A percentile compares a stretch with the other conserved stretches of the same genome.
phyloP scores from a whole-genome alignment of 495 filamentous ascomycete species.

The Aspergillus diversus region DNA sequence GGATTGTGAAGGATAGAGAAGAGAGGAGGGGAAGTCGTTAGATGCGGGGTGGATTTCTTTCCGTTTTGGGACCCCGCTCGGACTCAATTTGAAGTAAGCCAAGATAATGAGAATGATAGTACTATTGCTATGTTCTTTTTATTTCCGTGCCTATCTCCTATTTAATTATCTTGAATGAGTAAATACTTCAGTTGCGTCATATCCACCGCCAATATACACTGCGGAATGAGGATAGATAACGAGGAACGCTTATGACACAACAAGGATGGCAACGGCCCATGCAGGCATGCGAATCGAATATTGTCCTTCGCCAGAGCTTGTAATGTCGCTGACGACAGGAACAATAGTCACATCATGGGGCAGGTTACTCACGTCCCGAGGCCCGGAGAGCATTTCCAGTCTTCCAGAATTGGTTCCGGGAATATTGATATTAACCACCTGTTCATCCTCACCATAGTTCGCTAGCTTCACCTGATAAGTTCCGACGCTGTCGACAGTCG shows the following conservation, averaged over 20 bases:
- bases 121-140: neutral
- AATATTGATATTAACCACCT: constrained; percentile 32
- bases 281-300: constrained; percentile 33
- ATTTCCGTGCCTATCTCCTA: neutral
- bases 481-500: constrained; percentile 32
- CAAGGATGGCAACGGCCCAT: constrained; percentile 38
- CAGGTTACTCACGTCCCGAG: constrained; percentile 26
- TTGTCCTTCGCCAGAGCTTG: constrained; percentile 15
- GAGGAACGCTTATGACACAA: constrained; percentile 20
- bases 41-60: neutral
- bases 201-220: neutral
- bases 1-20: neutral
- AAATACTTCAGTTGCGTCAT: neutral
- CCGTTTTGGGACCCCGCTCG: constrained; percentile 3
- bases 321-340: constrained; percentile 20
- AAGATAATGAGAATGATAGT: neutral
- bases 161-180: too few relatives aligned
- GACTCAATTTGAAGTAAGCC: neutral
- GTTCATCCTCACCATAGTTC: constrained; percentile 30
- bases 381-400: constrained; percentile 34
- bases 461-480: constrained; percentile 40
- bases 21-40: neutral
- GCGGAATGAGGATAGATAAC: neutral
- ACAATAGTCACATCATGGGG: constrained; percentile 28
- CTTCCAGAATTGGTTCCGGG: constrained; percentile 29